A percentile compares a stretch with the other conserved stretches of the same genome.
phyloP scores from a whole-genome alignment of 1,284 basidiomycete species.

The Pseudozyma sp. region DNA sequence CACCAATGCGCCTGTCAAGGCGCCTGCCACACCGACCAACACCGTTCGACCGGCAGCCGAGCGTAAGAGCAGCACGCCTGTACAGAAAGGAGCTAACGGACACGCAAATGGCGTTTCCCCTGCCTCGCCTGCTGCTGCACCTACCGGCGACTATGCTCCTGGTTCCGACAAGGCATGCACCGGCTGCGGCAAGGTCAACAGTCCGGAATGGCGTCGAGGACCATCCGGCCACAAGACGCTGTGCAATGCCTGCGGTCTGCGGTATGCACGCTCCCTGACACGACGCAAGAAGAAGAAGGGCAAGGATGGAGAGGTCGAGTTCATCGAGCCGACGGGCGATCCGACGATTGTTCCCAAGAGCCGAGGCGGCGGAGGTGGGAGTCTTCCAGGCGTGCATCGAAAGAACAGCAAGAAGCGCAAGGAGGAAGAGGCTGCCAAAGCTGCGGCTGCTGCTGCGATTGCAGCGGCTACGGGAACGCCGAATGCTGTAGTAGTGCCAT shows the following conservation, averaged over 20 bases:
- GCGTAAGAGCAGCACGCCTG: conserved; percentile 10
- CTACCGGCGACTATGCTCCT: conserved; percentile 13
- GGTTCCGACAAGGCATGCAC: conserved; percentile 60
- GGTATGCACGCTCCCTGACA: conserved; percentile 63
- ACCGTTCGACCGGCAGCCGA: conserved; percentile 12
- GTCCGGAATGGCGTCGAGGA: conserved; percentile 90
- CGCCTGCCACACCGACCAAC: conserved; percentile 14
- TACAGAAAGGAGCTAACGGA: conserved; percentile 6
- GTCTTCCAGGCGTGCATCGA: conserved; percentile 55
- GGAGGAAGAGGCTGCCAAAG: conserved; percentile 34
- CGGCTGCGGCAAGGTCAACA: conserved; percentile 73
- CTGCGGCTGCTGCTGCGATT: conserved; percentile 9
- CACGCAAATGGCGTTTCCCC: conserved; percentile 2
- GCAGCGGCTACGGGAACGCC: conserved; percentile 3
- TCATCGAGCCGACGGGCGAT: conserved; percentile 57
- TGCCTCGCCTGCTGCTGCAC: conserved; percentile 29
- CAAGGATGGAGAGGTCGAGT: conserved; percentile 56
- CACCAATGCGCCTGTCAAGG: conserved; percentile 29
- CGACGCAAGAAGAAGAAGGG: conserved; percentile 58
- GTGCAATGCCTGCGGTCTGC: conserved; percentile 67
- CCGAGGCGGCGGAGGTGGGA: conserved; percentile 58
- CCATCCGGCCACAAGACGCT: conserved; percentile 66
- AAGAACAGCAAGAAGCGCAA: conserved; percentile 54
- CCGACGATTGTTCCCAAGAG: conserved; percentile 56
- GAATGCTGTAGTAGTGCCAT: background rate